Percentiles rank a stretch among this genome's conserved stretches.
Evolutionary conservation across 2,329 filamentous ascomycete species (phyloP).

Genomic region (Pseudopyricularia javanii): DNA sequence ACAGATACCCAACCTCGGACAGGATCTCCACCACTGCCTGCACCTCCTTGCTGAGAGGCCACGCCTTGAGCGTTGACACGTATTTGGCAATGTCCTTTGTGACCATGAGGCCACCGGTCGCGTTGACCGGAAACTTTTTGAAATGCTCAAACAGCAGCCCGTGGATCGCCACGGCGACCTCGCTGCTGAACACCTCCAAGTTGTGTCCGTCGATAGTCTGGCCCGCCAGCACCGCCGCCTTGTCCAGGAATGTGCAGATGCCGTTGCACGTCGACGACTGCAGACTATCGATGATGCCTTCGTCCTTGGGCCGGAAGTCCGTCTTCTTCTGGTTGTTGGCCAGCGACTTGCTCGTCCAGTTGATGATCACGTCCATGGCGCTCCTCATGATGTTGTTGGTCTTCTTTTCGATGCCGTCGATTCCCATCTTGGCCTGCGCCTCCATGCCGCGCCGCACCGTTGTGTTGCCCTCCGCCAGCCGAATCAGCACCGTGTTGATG

Average conservation of each 20-base stretch:
- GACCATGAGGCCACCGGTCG: slow-evolving; percentile 87
- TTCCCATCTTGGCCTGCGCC: slow-evolving; percentile 61
- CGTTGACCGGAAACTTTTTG: slow-evolving; percentile 86
- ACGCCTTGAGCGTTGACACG: slow-evolving; percentile 70
- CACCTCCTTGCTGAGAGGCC: slow-evolving; percentile 61
- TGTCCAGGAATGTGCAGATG: slow-evolving; percentile 69
- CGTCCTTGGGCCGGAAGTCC: slow-evolving; percentile 78
- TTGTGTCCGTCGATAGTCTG: slow-evolving; percentile 74
- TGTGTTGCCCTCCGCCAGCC: slow-evolving; percentile 77
- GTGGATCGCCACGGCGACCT: slow-evolving; percentile 71
- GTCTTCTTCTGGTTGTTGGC: slow-evolving; percentile 64
- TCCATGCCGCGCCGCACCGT: slow-evolving; percentile 86
- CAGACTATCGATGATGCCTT: slow-evolving; percentile 53
- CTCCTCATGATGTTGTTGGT: slow-evolving; percentile 49
- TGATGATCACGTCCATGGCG: slow-evolving; percentile 54
- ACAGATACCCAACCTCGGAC: slow-evolving; percentile 86
- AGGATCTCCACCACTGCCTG: slow-evolving; percentile 68
- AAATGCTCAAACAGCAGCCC: slow-evolving; percentile 80
- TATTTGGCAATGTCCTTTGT: slow-evolving; percentile 95
- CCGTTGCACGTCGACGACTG: slow-evolving; percentile 77
- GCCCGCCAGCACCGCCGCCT: slow-evolving; percentile 48
- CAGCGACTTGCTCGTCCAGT: slow-evolving; percentile 64
- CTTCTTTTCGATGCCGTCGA: slow-evolving; percentile 74
- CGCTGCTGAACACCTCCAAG: slow-evolving; percentile 67
- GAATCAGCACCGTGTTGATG: slow-evolving; percentile 79